phyloP scores from a whole-genome alignment of 257 asterid genomes.

The Mentha longifolia region DNA sequence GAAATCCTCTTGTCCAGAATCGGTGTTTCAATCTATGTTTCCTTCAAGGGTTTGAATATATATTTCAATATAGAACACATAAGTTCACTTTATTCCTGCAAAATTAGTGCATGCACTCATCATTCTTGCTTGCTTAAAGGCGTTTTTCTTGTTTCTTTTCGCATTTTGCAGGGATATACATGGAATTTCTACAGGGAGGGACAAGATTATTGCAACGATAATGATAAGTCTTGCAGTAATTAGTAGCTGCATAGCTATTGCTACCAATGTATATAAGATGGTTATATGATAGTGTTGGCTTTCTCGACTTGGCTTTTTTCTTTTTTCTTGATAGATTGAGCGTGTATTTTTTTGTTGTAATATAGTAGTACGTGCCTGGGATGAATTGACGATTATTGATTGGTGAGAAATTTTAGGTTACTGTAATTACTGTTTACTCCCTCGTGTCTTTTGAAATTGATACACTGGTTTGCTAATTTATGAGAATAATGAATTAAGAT shows the following conservation, averaged over 20 bases:
- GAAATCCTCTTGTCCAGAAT: neutral
- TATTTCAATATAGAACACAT: too few relatives aligned
- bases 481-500: too few relatives aligned
- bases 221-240: conserved; percentile 70
- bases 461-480: too few relatives aligned
- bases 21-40: too few relatives aligned
- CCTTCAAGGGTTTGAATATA: too few relatives aligned
- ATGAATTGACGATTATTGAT: neutral
- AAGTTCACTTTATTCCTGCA: too few relatives aligned
- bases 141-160: neutral
- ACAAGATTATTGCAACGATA: conserved; percentile 66
- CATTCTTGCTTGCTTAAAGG: neutral
- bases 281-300: neutral
- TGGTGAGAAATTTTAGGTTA: too few relatives aligned
- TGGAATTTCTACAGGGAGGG: conserved; percentile 70
- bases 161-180: conserved; percentile 69
- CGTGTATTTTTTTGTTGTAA: neutral
- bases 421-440: too few relatives aligned
- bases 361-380: neutral
- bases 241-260: conserved; percentile 79
- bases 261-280: conserved; percentile 52
- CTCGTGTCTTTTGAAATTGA: too few relatives aligned
- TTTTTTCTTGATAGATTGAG: neutral
- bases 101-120: neutral
- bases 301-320: neutral